Conservation (phyloP, 192 early-diverging fungal genomes). For the Coemansia sp. region DNA sequence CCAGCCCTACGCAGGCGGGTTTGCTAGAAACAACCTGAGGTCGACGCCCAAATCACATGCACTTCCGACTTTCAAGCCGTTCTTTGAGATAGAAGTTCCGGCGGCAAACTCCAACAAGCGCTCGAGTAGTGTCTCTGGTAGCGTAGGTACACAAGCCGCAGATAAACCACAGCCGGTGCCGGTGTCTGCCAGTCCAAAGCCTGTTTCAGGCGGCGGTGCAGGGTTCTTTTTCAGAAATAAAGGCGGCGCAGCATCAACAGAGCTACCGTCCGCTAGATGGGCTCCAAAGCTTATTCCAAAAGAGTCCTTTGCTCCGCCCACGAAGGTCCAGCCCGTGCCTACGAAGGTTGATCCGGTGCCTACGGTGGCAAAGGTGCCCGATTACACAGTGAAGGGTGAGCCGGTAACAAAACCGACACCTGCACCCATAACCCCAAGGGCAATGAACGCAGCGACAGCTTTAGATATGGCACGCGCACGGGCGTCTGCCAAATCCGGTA, state of each 20-base stretch:
- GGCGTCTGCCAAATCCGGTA: neutral
- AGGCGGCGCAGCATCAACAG: neutral
- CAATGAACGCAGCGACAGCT: neutral
- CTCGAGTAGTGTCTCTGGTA: neutral
- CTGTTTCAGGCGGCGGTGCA: neutral
- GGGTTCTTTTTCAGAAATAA: neutral
- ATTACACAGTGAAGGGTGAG: neutral
- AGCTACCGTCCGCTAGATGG: slow-evolving; percentile 2
- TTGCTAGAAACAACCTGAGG: neutral
- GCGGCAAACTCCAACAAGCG: slow-evolving; percentile 3
- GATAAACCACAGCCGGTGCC: neutral
- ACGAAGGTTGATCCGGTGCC: slow-evolving; percentile 1
- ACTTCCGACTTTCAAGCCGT: neutral
- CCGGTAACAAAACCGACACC: neutral
- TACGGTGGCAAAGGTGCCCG: neutral
- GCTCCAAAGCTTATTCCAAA: slow-evolving; percentile 5
- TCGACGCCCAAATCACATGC: neutral
- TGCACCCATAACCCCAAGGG: neutral
- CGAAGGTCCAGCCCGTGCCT: neutral
- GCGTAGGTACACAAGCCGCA: neutral
- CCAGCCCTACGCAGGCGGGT: slow-evolving; percentile 4
- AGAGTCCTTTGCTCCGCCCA: neutral
- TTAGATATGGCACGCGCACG: neutral
- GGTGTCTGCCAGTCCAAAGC: neutral
- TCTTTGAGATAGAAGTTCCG: neutral